Percentiles rank a stretch among this genome's conserved stretches.
phyloP scores from a whole-genome alignment of 495 filamentous ascomycete species.

The Xylaria venustula region DNA sequence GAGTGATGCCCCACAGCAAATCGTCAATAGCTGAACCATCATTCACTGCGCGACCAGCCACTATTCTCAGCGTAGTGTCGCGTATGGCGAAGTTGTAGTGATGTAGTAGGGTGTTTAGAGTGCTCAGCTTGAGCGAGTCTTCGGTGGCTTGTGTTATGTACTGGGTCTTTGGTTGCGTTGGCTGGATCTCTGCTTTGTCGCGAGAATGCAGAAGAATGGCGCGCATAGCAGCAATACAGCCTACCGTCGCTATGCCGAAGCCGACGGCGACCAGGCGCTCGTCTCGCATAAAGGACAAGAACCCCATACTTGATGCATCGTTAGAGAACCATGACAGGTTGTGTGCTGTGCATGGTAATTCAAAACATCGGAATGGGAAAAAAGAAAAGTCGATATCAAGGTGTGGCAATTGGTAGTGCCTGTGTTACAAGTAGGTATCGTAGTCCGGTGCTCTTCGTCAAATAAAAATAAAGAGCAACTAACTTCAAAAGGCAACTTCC shows the following conservation, averaged over 20 bases:
- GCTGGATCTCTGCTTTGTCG: slow-evolving; percentile 47
- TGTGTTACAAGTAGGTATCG: neutral
- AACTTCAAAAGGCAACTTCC: too few relatives aligned
- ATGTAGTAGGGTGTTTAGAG: slow-evolving; percentile 49
- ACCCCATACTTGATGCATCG: slow-evolving; percentile 29
- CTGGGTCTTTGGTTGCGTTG: slow-evolving; percentile 51
- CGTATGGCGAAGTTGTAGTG: slow-evolving; percentile 55
- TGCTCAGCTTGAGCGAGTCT: slow-evolving; percentile 48
- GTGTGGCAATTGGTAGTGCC: neutral
- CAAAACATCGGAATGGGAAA: neutral
- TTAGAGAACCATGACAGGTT: slow-evolving; percentile 13
- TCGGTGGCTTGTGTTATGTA: slow-evolving; percentile 63
- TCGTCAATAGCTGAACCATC: slow-evolving; percentile 40
- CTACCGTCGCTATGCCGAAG: slow-evolving; percentile 38
- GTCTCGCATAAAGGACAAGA: slow-evolving; percentile 34
- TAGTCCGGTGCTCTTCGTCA: too few relatives aligned
- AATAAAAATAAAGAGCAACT: too few relatives aligned
- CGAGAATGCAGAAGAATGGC: slow-evolving; percentile 42
- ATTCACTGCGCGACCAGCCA: slow-evolving; percentile 52
- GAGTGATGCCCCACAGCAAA: slow-evolving; percentile 51
- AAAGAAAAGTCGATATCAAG: neutral
- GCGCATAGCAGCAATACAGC: slow-evolving; percentile 36
- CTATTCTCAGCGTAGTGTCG: slow-evolving; percentile 51
- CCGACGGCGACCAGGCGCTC: slow-evolving; percentile 42
- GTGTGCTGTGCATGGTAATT: neutral